Conservation (phyloP, 108 stramenopile species). For the Skeletonema grethae region DNA sequence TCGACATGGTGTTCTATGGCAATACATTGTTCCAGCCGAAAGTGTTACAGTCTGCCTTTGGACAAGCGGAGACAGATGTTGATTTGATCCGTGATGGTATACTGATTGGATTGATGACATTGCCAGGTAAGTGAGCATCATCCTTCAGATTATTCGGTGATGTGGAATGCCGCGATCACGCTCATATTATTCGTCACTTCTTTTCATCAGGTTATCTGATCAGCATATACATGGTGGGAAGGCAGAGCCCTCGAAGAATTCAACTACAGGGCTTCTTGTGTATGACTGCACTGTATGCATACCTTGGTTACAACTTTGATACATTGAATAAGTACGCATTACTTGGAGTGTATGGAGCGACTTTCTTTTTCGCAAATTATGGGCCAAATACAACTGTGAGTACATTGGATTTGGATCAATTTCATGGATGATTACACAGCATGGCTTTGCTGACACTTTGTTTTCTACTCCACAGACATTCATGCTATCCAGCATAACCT, state of each 20-base stretch:
- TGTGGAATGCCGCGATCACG: too few relatives aligned
- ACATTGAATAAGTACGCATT: slow-evolving; percentile 50
- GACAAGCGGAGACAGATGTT: slow-evolving; percentile 45
- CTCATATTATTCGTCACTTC: too few relatives aligned
- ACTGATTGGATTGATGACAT: slow-evolving; percentile 45
- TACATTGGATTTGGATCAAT: neutral
- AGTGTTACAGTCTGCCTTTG: slow-evolving; percentile 85
- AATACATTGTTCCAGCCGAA: slow-evolving; percentile 88
- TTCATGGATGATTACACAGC: neutral
- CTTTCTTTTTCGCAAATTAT: slow-evolving; percentile 90
- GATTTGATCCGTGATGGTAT: slow-evolving; percentile 44
- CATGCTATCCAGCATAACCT: slow-evolving; percentile 75
- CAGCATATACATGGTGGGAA: slow-evolving; percentile 66
- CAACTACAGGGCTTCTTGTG: slow-evolving; percentile 84
- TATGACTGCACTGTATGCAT: slow-evolving; percentile 70
- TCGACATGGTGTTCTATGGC: slow-evolving; percentile 90
- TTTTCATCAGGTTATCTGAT: slow-evolving; percentile 63
- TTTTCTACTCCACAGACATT: slow-evolving; percentile 44
- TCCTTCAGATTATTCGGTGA: too few relatives aligned
- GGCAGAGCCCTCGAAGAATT: slow-evolving; percentile 77
- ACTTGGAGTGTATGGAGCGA: slow-evolving; percentile 71
- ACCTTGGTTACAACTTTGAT: slow-evolving; percentile 71
- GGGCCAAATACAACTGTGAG: slow-evolving; percentile 87
- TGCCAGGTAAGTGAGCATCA: slow-evolving; percentile 34
- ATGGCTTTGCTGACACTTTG: neutral